Conservation (phyloP, 768 basidiomycete genomes). For the Kwoniella sp. region DNA sequence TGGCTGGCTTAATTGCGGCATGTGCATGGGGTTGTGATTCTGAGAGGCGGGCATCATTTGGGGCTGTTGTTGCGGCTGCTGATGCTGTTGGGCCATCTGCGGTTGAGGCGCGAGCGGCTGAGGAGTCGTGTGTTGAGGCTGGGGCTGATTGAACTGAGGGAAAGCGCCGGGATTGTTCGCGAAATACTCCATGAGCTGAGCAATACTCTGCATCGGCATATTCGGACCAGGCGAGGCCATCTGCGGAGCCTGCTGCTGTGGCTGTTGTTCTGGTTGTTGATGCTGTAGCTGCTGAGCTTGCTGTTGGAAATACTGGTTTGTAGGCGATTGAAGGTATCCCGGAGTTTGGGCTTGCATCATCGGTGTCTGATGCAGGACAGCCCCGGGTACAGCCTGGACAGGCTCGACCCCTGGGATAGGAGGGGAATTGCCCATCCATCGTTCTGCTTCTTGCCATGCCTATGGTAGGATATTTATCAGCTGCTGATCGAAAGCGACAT, state of each 20-base stretch:
- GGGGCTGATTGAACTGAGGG: conserved; percentile 21
- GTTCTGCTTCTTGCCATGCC: conserved; percentile 54
- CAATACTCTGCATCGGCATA: conserved; percentile 13
- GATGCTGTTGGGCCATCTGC: conserved; percentile 5
- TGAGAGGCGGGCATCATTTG: conserved; percentile 1
- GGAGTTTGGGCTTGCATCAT: conserved; percentile 22
- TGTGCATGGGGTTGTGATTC: neutral
- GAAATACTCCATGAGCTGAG: conserved; percentile 25
- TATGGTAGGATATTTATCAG: conserved; percentile 22
- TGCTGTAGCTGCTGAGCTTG: conserved; percentile 13
- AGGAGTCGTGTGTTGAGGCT: conserved; percentile 15
- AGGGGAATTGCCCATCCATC: conserved; percentile 53
- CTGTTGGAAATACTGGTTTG: conserved; percentile 18
- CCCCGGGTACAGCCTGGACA: conserved; percentile 36
- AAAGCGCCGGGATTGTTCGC: conserved; percentile 20
- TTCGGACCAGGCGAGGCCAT: conserved; percentile 12
- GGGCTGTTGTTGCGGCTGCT: neutral
- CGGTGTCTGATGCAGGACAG: conserved; percentile 41
- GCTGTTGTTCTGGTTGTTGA: conserved; percentile 10
- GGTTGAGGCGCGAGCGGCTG: conserved; percentile 2
- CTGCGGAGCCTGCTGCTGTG: conserved; percentile 16
- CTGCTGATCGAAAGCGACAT: too few species aligned
- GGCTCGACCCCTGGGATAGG: conserved; percentile 53
- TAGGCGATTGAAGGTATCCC: conserved; percentile 5
- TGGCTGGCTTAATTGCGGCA: neutral